Base-by-base conservation (phyloP, 2,329 filamentous ascomycete species). In the Sclerotinia glacialis region DNA sequence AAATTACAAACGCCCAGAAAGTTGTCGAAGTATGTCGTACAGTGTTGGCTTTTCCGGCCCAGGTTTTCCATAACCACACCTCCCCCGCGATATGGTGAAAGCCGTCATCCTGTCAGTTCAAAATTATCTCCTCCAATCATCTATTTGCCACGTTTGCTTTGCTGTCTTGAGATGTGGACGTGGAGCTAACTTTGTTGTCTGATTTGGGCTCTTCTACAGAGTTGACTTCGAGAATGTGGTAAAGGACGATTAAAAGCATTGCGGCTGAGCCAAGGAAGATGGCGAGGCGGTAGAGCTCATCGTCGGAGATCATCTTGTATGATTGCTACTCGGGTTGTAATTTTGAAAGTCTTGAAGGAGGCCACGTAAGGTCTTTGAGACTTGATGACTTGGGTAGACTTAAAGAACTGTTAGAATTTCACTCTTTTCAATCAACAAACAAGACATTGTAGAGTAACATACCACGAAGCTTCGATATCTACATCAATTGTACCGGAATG, bases 161-260 rank as follows among this genome's bases (percentile, higher is more conserved):
- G 73, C 71, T 68, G 58, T 58, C 64, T 56, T 69, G 67, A 11
- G 69, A 55, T 54, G 67, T 56, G 18, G 70, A 54, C 50, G 28
- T 58, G 11, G 61, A 42, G 49, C 64, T 65, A 50, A 65, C 54
- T 69, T 72, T 74, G 56, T 37, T 67, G 26, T 71, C 69, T 50
- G 64, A 64, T 46, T 67, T 69, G 28, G 72, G 68, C 34, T 81
- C 79, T 67, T 89, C 84, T 71, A 84, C 83, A n/a, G 92, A 86
- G 77, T 99, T 98, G 81, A 97, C 86, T 78, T 98, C 94, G 74
- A 99, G 88, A 81, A 96, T 98, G 79, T 98, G 93, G 80, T 99
- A 98, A 37, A 96, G 80, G 40, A 99, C 88, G 72, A 98, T 97
- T 69, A 99, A 85, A 54, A 97, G 83, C 91, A 98, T 94, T 70